Evolutionary conservation across 345 rosid species (phyloP), one percentile per base, ranked within the genome.

Genomic region (Bruguiera parviflora): DNA sequence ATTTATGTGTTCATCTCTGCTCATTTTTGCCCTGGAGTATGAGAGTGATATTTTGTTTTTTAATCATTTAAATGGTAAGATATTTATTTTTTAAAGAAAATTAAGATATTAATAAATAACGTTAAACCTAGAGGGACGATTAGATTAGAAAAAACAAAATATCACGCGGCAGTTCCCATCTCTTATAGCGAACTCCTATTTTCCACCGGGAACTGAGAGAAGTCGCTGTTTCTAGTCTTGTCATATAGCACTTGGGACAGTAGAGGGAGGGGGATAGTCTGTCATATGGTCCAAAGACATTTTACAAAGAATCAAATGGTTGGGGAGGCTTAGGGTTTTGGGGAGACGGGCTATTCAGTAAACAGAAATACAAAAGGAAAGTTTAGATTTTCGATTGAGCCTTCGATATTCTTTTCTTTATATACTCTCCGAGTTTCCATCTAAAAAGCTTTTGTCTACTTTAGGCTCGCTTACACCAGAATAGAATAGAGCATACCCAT

Each of bases 231-330:
- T 67, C 53, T 6, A 71, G 85, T 83, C 82, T 84, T 87, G 92
- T 87, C 96, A 80, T 81, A 62, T 85, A 81, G 85, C 87, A 81
- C 84, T 76, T 63, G 27, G 66, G 70, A 73, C 78, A 56, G 71
- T 49, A 37, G 28, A 66, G 47, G 53, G 59, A 74, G 37, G 64
- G 46, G 58, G 59, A 60, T 8, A 3, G 52, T 15, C 53, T 27
- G 15, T 18, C 27, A 21, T 27, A 46, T 8, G 13, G 27, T 19
- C 66, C 43, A 62, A 39, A 27, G 61, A n/a, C 79, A 78, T 69
- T 66, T 28, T 72, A 60, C 8, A 63, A 59, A 53, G 65, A 43
- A 70, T 66, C 81, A 75, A 66, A 51, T 64, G 72, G 77, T 68
- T 61, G 22, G 43, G 24, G 70, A 66, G 70, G 69, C 60, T 63